phyloP scores from a whole-genome alignment of 2,329 filamentous ascomycete genomes.

The Didymella pinodella region DNA sequence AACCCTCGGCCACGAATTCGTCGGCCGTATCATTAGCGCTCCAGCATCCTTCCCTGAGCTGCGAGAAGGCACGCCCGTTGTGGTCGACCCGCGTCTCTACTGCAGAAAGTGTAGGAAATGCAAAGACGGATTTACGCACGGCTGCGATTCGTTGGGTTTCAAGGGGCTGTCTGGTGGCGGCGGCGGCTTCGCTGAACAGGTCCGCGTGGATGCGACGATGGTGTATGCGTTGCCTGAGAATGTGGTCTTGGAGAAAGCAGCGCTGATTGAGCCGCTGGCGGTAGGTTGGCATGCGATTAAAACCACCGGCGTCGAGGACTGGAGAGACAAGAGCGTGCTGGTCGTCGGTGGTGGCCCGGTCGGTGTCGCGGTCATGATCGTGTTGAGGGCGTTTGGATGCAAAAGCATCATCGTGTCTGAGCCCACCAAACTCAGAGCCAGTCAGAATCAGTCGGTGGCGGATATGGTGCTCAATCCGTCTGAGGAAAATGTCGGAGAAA shows the following conservation, averaged over 20 bases:
- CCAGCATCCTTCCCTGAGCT: not conserved
- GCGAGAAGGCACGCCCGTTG: not conserved
- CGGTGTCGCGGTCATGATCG: not conserved
- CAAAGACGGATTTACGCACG: not conserved
- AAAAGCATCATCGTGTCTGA: not conserved
- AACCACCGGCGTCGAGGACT: not conserved
- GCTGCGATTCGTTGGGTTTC: not conserved
- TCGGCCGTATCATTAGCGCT: not conserved
- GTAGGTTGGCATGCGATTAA: not conserved
- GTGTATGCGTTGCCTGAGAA: not conserved
- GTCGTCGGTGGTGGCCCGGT: not conserved
- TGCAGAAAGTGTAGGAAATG: not conserved
- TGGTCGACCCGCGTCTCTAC: not conserved
- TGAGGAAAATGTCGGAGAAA: not conserved
- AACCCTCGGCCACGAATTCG: not conserved
- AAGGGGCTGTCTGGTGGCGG: not conserved
- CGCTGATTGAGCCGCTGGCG: not conserved
- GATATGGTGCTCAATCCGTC: not conserved
- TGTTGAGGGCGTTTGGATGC: not conserved
- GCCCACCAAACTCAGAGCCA: not conserved
- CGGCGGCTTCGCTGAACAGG: not conserved
- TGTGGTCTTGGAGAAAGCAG: not conserved
- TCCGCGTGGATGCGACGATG: not conserved
- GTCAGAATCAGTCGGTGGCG: not conserved
- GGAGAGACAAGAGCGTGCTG: not conserved